A percentile compares a stretch with the other conserved stretches of the same genome.
phyloP scores from a whole-genome alignment of 2,329 filamentous ascomycete genomes.

The Paracoccidioides lutzii region DNA sequence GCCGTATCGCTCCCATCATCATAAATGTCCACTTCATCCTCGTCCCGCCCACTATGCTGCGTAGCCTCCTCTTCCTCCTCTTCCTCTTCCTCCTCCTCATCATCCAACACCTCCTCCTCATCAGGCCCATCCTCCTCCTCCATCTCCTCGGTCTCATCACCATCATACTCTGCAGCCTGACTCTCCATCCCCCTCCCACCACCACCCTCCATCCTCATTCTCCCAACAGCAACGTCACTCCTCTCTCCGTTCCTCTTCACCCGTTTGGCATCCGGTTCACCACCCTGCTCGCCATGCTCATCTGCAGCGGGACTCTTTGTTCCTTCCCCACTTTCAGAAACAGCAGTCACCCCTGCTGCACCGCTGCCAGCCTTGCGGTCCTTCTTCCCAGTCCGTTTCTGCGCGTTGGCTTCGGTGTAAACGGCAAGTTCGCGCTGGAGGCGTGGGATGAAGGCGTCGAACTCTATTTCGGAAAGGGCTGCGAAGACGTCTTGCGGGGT shows the following conservation, averaged over 20 bases:
- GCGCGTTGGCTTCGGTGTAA: conserved; percentile 27
- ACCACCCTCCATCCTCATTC: conserved; percentile 1
- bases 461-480: conserved; percentile 48
- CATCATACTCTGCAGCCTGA: conserved; percentile 5
- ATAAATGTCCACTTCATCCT: conserved; percentile 9
- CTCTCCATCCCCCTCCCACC: conserved; percentile 3
- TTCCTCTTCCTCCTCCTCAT: conserved; percentile 16
- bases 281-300: conserved; percentile 45
- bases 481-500: conserved; percentile 48
- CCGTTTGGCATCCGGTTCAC: conserved; percentile 18
- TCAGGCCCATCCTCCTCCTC: conserved; percentile 17
- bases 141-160: conserved; percentile 11
- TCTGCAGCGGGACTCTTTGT: conserved; percentile 38
- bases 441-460: conserved; percentile 44
- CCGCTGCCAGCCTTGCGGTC: conserved; percentile 27
- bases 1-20: conserved; percentile 12
- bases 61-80: conserved; percentile 17
- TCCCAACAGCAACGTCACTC: conserved; percentile 13
- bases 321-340: conserved; percentile 24
- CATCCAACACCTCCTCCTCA: conserved; percentile 16
- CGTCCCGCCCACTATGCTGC: conserved; percentile 9
- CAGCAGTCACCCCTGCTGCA: neutral
- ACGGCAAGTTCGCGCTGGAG: conserved; percentile 46
- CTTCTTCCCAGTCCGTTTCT: conserved; percentile 27
- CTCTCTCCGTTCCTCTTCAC: conserved; percentile 14